Evolutionary conservation across 768 basidiomycete genomes (phyloP).

Genomic region (Tremella yokohamensis): DNA sequence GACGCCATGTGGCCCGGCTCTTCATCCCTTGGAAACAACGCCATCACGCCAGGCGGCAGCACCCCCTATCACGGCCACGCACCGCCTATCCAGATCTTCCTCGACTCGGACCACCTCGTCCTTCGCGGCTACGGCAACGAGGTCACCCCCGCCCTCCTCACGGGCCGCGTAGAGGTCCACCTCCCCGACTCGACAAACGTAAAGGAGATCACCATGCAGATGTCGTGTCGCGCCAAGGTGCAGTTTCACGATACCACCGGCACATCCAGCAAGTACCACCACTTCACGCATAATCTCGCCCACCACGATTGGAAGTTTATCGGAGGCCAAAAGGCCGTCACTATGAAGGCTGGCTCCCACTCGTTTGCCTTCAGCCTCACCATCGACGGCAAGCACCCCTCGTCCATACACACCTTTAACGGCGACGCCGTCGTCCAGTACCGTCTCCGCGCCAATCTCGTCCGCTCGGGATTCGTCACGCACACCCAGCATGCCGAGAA

Average conservation of each 20-base stretch:
- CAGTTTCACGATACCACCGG: slow-evolving; percentile 55
- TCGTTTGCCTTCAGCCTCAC: slow-evolving; percentile 86
- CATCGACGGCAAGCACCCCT: slow-evolving; percentile 79
- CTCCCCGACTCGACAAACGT: slow-evolving; percentile 74
- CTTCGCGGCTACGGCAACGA: slow-evolving; percentile 77
- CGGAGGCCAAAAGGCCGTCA: slow-evolving; percentile 76
- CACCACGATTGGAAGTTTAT: slow-evolving; percentile 91
- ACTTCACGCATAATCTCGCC: slow-evolving; percentile 59
- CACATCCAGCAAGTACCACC: slow-evolving; percentile 44
- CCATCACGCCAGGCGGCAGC: slow-evolving; percentile 25
- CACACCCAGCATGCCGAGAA: slow-evolving; percentile 63
- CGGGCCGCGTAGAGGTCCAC: slow-evolving; percentile 74
- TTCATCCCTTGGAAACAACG: slow-evolving; percentile 8
- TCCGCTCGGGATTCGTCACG: slow-evolving; percentile 69
- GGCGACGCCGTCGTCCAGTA: slow-evolving; percentile 68
- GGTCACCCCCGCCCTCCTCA: slow-evolving; percentile 74
- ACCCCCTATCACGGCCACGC: slow-evolving; percentile 1
- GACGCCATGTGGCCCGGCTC: slow-evolving; percentile 9
- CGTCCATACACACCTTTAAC: slow-evolving; percentile 61
- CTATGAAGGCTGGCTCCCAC: slow-evolving; percentile 93
- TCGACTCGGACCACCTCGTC: slow-evolving; percentile 66
- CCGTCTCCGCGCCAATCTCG: slow-evolving; percentile 81
- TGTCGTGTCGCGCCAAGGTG: slow-evolving; percentile 75
- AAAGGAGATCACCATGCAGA: slow-evolving; percentile 76
- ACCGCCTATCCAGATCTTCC: slow-evolving; percentile 63